A percentile compares a stretch with the other conserved stretches of the same genome.
phyloP scores from a whole-genome alignment of 106 monocot species.

The Dendrobium chrysotoxum region DNA sequence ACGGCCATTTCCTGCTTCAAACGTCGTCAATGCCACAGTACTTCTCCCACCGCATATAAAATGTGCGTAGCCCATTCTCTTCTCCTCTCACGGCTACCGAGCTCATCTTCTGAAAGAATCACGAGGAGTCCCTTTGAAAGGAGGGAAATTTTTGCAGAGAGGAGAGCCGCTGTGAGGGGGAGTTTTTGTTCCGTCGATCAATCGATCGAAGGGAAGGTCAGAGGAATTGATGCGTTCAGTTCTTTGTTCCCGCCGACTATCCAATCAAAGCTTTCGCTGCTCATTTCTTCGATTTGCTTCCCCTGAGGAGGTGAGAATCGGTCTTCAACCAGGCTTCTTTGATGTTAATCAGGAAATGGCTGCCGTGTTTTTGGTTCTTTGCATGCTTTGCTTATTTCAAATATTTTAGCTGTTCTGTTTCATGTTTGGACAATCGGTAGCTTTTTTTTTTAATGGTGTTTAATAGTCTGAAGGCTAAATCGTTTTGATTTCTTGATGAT shows the following conservation, averaged over 20 bases:
- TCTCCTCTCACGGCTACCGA: not conserved
- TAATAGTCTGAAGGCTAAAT: not conserved
- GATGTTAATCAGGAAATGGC: not conserved
- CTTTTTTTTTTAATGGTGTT: not conserved
- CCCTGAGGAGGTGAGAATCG: not conserved
- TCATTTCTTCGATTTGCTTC: not conserved
- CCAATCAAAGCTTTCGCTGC: not conserved
- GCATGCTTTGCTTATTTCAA: no score
- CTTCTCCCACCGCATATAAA: not conserved
- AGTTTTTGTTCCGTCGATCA: not conserved
- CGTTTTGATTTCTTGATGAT: not conserved
- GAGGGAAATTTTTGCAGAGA: not conserved
- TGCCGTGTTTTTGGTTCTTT: no score
- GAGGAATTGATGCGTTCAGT: not conserved
- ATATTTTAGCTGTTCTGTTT: no score
- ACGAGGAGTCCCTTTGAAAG: not conserved
- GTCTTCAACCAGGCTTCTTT: not conserved
- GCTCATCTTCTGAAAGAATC: not conserved
- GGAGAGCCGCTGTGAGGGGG: not conserved
- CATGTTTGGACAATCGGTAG: no score
- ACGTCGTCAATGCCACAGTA: not conserved
- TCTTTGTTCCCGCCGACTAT: not conserved
- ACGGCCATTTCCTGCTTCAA: constrained; percentile 1
- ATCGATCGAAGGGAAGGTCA: not conserved
- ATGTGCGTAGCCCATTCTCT: not conserved